Percentiles rank a stretch among this genome's conserved stretches.
phyloP scores from a whole-genome alignment of 495 filamentous ascomycete genomes.

The Daldinia vernicosa region DNA sequence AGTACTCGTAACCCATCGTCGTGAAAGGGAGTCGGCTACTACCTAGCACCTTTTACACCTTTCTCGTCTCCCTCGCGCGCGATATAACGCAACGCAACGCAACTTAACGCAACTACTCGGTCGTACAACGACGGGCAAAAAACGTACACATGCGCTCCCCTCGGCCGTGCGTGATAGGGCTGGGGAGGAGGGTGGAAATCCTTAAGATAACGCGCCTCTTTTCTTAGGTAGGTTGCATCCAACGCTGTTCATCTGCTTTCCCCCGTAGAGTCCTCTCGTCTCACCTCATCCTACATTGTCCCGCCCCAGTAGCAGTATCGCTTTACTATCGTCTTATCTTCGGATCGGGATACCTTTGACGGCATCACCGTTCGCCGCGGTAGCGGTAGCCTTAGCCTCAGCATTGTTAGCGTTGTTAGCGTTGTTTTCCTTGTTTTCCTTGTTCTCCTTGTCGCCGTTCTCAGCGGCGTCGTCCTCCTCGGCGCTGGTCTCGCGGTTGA shows the following conservation, averaged over 20 bases:
- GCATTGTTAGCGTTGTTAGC: neutral
- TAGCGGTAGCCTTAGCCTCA: neutral
- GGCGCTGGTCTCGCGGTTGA: conserved; percentile 78
- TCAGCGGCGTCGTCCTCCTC: conserved; percentile 65
- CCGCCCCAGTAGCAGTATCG: neutral
- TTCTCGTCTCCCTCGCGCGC: neutral
- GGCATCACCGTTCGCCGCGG: conserved; percentile 18
- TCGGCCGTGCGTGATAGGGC: neutral
- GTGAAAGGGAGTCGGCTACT: neutral
- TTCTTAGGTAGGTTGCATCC: neutral
- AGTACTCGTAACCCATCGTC: neutral
- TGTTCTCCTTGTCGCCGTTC: conserved; percentile 41
- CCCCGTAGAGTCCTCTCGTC: neutral
- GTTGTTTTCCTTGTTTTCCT: too few species aligned
- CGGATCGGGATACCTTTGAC: conserved; percentile 71
- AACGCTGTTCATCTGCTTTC: neutral
- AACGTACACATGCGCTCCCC: neutral
- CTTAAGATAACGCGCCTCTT: neutral
- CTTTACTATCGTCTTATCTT: conserved; percentile 46
- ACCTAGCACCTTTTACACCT: conserved; percentile 1
- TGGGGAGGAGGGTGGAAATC: neutral
- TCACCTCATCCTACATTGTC: neutral
- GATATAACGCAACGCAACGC: neutral
- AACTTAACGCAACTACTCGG: neutral
- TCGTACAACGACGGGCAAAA: neutral